Conservation (phyloP, 345 rosid genomes). For the Camelina sativa region DNA sequence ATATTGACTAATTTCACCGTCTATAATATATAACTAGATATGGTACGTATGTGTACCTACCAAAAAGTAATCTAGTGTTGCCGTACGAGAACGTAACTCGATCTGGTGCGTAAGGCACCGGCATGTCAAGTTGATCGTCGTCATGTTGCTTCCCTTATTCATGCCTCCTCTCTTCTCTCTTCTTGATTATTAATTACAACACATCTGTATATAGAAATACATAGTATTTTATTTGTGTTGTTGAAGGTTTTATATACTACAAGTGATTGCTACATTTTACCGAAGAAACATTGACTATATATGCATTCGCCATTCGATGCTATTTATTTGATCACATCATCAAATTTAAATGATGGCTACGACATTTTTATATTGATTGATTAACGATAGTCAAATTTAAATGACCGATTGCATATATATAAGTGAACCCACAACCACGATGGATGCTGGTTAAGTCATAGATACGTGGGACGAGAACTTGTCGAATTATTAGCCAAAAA, state of each 20-base stretch:
- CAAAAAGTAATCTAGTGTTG: neutral
- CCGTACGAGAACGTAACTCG: neutral
- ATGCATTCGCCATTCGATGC: neutral
- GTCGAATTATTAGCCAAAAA: neutral
- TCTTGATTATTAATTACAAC: neutral
- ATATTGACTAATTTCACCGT: neutral
- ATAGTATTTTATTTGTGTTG: neutral
- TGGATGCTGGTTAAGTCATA: neutral
- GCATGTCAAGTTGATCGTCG: slow-evolving; percentile 3
- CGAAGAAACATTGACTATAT: neutral
- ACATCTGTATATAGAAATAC: neutral
- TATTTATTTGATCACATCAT: slow-evolving; percentile 3
- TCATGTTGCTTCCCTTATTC: neutral
- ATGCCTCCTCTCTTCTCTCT: neutral
- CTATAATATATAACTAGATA: neutral
- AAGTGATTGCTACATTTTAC: slow-evolving; percentile 26
- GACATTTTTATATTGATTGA: neutral
- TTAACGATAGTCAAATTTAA: too few species aligned
- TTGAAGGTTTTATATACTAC: neutral
- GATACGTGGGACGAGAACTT: slow-evolving; percentile 23
- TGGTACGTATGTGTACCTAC: neutral
- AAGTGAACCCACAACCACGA: slow-evolving; percentile 26
- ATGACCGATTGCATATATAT: neutral
- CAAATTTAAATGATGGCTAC: neutral
- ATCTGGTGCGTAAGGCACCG: slow-evolving; percentile 25